Evolutionary conservation across 768 basidiomycete genomes (phyloP), one percentile per base, ranked within the genome.

Genomic region (Dioszegia aurantiaca): DNA sequence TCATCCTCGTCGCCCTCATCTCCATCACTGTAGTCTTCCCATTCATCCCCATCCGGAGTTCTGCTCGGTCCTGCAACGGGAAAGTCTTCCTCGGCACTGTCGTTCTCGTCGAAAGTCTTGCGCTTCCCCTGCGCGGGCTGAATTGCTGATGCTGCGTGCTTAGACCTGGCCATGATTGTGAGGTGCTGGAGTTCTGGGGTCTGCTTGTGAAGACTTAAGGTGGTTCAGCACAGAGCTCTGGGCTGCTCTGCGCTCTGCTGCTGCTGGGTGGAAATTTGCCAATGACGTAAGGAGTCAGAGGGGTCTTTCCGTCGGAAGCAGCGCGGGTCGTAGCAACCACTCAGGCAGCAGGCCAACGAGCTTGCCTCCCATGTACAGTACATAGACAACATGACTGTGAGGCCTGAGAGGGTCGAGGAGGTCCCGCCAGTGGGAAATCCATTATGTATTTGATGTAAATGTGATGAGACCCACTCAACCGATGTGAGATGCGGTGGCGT

Each of bases 1-100:
- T 64, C 63, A 21, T 64, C 62, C 9, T 59, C 58, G 31, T 63
- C 62, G 4, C 46, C 58, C n/a, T 63, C 63, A 21, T 60, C 58
- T n/a, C 48, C 52, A 45, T 55, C 62, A 5, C 48, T 51, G 19
- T 55, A 45, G 21, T 41, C 43, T 14, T 51, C 52, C n/a, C 51
- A 28, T 14, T 52, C 41, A 17, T 26, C 49, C 19, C 11, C 39
- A 26, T 26, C 44, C 11, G 48, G 10, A 8, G 17, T 8, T 42
- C 40, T 42, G 14, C 16, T 17, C 24, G 56, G 42, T 9, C 44
- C 36, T 28, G 48, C 31, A 10, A 31, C 45, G n/a, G 44, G 27
- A 14, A 19, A 26, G 1, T 28, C 54, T 30, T 55, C 39, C 12
- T 56, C 59, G 9, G 19, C 33, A 33, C 47, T 27, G 27, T 63